phyloP scores from a whole-genome alignment of 371 early-diverging fungal species.

The Mucor irregularis region DNA sequence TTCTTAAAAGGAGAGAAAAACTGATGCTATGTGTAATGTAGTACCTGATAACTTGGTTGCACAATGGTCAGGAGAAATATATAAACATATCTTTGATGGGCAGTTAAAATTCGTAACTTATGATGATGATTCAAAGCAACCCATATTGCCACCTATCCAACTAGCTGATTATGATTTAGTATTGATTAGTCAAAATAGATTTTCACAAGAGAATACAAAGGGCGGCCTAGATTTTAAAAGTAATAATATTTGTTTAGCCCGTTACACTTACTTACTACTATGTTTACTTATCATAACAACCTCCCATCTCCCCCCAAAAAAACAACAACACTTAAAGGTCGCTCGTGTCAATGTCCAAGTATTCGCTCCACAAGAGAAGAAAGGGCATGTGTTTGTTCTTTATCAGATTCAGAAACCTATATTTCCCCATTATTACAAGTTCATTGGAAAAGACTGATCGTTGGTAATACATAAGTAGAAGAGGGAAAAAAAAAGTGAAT shows the following conservation, averaged over 20 bases:
- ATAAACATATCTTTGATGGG: conserved; percentile 62
- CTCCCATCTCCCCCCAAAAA: not conserved
- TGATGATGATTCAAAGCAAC: conserved; percentile 36
- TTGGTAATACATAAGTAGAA: conserved; percentile 44
- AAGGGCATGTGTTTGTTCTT: conserved; percentile 27
- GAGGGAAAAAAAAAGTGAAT: not conserved
- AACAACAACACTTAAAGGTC: not conserved
- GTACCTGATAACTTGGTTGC: conserved; percentile 76
- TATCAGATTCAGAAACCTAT: conserved; percentile 20
- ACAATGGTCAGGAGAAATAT: conserved; percentile 76
- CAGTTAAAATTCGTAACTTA: conserved; percentile 51
- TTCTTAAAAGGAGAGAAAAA: too few species aligned
- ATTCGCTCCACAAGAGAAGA: conserved; percentile 28
- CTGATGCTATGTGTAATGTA: too few species aligned
- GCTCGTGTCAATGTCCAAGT: conserved; percentile 40
- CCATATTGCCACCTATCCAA: conserved; percentile 48
- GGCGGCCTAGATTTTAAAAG: conserved; percentile 54
- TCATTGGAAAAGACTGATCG: conserved; percentile 75
- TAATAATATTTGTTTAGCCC: too few species aligned
- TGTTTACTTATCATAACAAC: too few species aligned
- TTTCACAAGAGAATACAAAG: conserved; percentile 57
- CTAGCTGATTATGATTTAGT: conserved; percentile 64
- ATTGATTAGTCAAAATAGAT: conserved; percentile 62
- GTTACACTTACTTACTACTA: too few species aligned
- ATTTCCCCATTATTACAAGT: conserved; percentile 68